These are phyloP conservation scores for Ceriops tagal DNA, from an alignment of 345 rosid genomes.

Conservation along the genomic window DNA sequence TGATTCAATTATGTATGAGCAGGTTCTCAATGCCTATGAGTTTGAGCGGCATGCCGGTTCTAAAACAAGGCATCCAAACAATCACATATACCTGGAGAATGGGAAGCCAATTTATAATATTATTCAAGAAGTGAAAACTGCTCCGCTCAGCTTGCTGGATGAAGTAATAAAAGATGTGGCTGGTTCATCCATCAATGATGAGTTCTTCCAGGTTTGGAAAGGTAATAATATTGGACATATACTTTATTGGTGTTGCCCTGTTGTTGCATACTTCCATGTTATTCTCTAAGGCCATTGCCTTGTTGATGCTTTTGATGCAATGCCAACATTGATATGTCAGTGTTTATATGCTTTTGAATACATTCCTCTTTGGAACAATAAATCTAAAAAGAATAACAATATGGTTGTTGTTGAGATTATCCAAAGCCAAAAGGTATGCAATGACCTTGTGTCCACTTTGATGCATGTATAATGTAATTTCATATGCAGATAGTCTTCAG, in stretches of 20 bases:
- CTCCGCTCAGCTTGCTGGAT: slow-evolving; percentile 54
- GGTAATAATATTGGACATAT: slow-evolving; percentile 38
- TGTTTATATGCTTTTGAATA: too few species aligned
- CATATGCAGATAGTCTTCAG: slow-evolving; percentile 51
- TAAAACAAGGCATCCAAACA: slow-evolving; percentile 88
- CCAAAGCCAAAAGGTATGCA: not conserved
- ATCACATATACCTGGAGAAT: slow-evolving; percentile 83
- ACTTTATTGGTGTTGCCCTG: slow-evolving; percentile 1
- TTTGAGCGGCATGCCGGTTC: slow-evolving; percentile 91
- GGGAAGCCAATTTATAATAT: slow-evolving; percentile 75
- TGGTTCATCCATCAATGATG: slow-evolving; percentile 73
- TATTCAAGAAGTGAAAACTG: slow-evolving; percentile 77
- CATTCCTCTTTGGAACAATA: too few species aligned
- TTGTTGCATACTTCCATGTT: too few species aligned
- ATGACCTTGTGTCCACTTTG: not conserved
- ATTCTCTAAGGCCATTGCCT: too few species aligned
- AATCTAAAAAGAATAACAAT: too few species aligned
- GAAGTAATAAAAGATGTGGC: slow-evolving; percentile 70
- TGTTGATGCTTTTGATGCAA: too few species aligned
- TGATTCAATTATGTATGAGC: slow-evolving; percentile 18
- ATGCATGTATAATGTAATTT: slow-evolving; percentile 13
- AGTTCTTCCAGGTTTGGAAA: slow-evolving; percentile 77
- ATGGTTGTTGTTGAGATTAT: too few species aligned
- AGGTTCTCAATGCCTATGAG: slow-evolving; percentile 84
- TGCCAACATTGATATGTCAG: too few species aligned